These are phyloP conservation scores for Geotrichum carabidarum DNA, from an alignment of 1,139 yeast species.

Conservation along the genomic window DNA sequence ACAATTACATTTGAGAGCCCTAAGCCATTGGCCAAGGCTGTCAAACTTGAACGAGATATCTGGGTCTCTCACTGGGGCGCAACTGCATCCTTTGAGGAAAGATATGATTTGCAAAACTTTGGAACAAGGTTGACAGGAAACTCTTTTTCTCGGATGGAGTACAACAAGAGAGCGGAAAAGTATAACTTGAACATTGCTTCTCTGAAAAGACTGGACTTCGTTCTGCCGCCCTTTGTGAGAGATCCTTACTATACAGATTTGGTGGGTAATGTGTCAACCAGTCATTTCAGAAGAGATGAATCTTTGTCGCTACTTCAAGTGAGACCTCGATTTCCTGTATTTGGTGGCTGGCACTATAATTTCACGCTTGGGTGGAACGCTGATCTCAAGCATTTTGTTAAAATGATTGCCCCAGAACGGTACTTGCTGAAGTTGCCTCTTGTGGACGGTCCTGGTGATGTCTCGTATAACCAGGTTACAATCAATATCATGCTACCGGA, in stretches of 20 bases:
- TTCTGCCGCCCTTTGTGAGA: conserved; percentile 48
- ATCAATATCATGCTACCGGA: conserved; percentile 78
- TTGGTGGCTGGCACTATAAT: conserved; percentile 95
- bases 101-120: conserved; percentile 70
- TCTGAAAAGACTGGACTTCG: conserved; percentile 43
- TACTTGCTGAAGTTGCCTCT: conserved; percentile 67
- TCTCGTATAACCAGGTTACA: conserved; percentile 56
- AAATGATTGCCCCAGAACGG: conserved; percentile 43
- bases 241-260: conserved; percentile 78
- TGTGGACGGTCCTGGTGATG: conserved; percentile 65
- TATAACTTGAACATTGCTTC: conserved; percentile 39
- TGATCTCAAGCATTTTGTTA: conserved; percentile 48
- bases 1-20: conserved; percentile 62
- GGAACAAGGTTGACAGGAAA: conserved; percentile 62
- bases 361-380: conserved; percentile 92
- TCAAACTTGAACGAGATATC: conserved; percentile 60
- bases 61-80: conserved; percentile 81
- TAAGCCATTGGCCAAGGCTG: conserved; percentile 58
- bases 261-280: conserved; percentile 93
- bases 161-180: conserved; percentile 46
- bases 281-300: conserved; percentile 42
- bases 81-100: conserved; percentile 67
- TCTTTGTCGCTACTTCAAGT: conserved; percentile 46
- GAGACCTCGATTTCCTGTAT: conserved; percentile 84
- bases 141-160: conserved; percentile 66